Percentiles rank a stretch among this genome's conserved stretches.
phyloP scores from a whole-genome alignment of 1,139 yeast genomes.

The Pneumocystis oryctolagi region DNA sequence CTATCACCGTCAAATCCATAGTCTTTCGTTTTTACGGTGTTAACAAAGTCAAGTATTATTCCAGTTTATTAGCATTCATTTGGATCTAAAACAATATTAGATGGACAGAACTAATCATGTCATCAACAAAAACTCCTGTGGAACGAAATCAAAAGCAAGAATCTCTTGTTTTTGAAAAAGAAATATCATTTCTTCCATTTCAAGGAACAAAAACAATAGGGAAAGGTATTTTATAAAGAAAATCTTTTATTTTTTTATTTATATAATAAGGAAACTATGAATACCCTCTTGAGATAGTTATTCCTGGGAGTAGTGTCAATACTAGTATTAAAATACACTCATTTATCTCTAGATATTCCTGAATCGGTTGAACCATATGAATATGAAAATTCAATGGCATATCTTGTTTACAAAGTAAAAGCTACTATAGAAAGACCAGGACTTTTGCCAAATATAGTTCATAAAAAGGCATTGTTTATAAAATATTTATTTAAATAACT shows the following conservation, averaged over 20 bases:
- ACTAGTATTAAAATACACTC: neutral
- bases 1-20: conserved; percentile 51
- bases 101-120: conserved; percentile 6
- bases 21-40: conserved; percentile 51
- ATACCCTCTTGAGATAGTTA: conserved; percentile 69
- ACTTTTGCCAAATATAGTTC: conserved; percentile 47
- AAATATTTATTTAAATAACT: conserved; percentile 1
- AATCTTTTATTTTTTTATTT: neutral
- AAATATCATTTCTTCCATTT: conserved; percentile 45
- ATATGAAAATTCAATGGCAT: neutral
- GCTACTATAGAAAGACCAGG: conserved; percentile 62
- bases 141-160: conserved; percentile 33
- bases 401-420: neutral
- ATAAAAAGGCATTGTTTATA: conserved; percentile 32
- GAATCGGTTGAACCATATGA: conserved; percentile 44
- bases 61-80: neutral
- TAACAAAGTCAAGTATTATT: conserved; percentile 33
- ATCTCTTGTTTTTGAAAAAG: conserved; percentile 54
- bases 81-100: neutral
- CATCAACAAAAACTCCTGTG: conserved; percentile 5
- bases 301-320: conserved; percentile 45
- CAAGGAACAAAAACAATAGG: neutral
- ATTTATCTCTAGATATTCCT: conserved; percentile 33
- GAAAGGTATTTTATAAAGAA: neutral
- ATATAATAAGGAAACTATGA: conserved; percentile 58